Evolutionary conservation across 2,329 filamentous ascomycete species (phyloP).

Genomic region (Colletotrichum chlorophyti): DNA sequence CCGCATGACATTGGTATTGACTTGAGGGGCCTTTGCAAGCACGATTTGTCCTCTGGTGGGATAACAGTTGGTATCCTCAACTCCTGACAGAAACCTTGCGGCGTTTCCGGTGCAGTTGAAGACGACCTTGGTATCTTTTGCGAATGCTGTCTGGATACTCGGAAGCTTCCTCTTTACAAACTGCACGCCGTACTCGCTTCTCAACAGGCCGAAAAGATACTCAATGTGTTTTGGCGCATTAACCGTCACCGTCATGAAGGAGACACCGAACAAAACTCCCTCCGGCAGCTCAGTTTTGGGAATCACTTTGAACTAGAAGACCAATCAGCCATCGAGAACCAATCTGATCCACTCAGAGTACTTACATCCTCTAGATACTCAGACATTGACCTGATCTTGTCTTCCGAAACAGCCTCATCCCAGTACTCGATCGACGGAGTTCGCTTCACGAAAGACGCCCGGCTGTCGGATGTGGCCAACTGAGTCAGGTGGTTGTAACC

Average conservation of each 20-base stretch:
- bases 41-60: conserved; percentile 49
- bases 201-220: conserved; percentile 37
- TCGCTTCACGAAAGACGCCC: conserved; percentile 42
- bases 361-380: conserved; percentile 48
- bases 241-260: conserved; percentile 44
- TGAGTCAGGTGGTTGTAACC: conserved; percentile 46
- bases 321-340: neutral
- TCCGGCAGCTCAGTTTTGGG: conserved; percentile 36
- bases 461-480: conserved; percentile 38
- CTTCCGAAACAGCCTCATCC: conserved; percentile 44
- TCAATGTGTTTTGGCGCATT: conserved; percentile 46
- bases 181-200: conserved; percentile 38
- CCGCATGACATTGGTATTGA: conserved; percentile 45
- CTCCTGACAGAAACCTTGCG: conserved; percentile 41
- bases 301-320: conserved; percentile 39
- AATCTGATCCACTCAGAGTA: neutral
- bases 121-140: conserved; percentile 36
- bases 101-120: conserved; percentile 45
- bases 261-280: conserved; percentile 41
- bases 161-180: conserved; percentile 39
- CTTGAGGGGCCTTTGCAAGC: conserved; percentile 40
- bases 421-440: conserved; percentile 48
- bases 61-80: conserved; percentile 45
- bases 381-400: conserved; percentile 48
- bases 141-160: conserved; percentile 35